phyloP scores from a whole-genome alignment of 768 basidiomycete genomes.

The Xanthoconium purpureum region DNA sequence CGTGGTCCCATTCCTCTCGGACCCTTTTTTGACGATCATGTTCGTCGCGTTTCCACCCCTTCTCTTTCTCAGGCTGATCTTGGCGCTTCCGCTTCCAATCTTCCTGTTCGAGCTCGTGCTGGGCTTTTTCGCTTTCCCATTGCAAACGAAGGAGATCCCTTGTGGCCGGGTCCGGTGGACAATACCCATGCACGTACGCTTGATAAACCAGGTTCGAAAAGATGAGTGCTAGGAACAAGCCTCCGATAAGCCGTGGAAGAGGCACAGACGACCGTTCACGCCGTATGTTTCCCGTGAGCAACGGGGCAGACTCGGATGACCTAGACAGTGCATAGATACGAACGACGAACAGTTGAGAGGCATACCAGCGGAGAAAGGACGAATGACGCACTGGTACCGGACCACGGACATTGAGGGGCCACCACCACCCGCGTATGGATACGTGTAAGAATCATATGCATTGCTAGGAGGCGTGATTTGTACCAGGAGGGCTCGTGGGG shows the following conservation, averaged over 20 bases:
- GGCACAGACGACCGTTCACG: not conserved
- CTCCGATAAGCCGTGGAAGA: not conserved
- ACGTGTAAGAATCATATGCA: not conserved
- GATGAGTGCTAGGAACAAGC: not conserved
- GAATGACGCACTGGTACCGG: not conserved
- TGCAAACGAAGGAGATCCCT: not conserved
- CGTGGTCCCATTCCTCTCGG: constrained; percentile 2
- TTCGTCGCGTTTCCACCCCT: constrained; percentile 10
- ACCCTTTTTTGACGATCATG: not conserved
- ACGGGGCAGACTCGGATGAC: not conserved
- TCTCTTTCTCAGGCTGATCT: not conserved
- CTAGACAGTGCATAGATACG: not conserved
- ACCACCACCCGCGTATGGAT: too few relatives aligned
- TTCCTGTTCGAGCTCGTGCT: not conserved
- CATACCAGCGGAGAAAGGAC: too few relatives aligned
- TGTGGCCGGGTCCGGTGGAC: constrained; percentile 5
- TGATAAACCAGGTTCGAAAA: not conserved
- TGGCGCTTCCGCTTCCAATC: constrained; percentile 5
- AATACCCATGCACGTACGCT: not conserved
- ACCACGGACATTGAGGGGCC: not conserved
- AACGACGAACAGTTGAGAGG: not conserved
- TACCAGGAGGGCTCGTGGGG: not conserved
- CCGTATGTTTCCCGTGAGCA: not conserved
- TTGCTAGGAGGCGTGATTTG: not conserved
- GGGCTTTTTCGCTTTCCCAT: constrained; percentile 6